phyloP scores from a whole-genome alignment of 164 flowering plant species.

The Liriodendron chinense region DNA sequence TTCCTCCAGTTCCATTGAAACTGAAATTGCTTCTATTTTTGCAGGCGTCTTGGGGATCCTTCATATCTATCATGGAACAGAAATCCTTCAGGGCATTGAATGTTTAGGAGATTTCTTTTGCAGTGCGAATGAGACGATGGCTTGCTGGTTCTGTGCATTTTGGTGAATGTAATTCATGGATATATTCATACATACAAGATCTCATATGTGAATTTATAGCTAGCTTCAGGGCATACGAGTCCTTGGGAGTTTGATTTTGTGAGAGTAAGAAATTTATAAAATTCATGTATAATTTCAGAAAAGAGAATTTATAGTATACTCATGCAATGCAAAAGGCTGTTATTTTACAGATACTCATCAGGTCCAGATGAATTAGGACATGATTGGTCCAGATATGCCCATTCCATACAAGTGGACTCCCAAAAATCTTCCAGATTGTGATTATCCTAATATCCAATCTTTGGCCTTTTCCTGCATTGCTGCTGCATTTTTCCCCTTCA shows the following conservation, averaged over 20 bases:
- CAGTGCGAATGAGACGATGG: background rate
- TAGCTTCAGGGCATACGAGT: background rate
- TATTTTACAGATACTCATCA: background rate
- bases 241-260: background rate
- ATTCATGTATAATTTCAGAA: conserved; percentile 1
- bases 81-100: conserved; percentile 38
- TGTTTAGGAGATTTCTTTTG: background rate
- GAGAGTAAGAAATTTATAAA: background rate
- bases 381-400: background rate
- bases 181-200: background rate
- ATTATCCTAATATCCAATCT: too few species aligned
- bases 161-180: background rate
- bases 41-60: conserved; percentile 83
- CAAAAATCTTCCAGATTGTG: too few species aligned
- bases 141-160: background rate
- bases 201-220: background rate
- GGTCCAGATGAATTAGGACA: background rate
- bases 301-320: background rate
- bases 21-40: conserved; percentile 9
- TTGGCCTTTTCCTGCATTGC: too few species aligned
- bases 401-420: background rate
- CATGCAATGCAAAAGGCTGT: background rate
- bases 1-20: background rate
- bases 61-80: conserved; percentile 78
- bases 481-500: too few species aligned